phyloP scores from a whole-genome alignment of 192 early-diverging fungal genomes.

The Backusella macrospora region DNA sequence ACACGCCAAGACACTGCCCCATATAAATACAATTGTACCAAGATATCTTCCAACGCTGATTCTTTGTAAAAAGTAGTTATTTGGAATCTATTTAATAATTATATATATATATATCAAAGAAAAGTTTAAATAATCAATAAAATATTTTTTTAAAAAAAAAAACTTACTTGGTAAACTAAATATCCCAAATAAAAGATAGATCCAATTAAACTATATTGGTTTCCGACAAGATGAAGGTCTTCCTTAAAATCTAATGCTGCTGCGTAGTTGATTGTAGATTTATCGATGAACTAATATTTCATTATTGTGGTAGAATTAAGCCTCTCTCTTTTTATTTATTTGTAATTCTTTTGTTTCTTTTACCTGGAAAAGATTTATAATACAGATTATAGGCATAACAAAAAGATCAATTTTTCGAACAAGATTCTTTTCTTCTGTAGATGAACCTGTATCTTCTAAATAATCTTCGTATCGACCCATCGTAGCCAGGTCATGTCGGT shows the following conservation, averaged over 20 bases:
- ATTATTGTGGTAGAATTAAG: not conserved
- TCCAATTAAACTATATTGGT: slow-evolving; percentile 30
- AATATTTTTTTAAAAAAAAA: not conserved
- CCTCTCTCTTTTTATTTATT: not conserved
- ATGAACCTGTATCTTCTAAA: not conserved
- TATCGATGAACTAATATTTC: slow-evolving; percentile 31
- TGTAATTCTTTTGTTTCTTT: not conserved
- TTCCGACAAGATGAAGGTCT: slow-evolving; percentile 26
- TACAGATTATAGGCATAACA: slow-evolving; percentile 33
- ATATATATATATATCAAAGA: too few relatives aligned
- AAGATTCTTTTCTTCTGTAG: slow-evolving; percentile 22
- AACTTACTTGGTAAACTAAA: slow-evolving; percentile 27
- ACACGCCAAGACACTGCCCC: slow-evolving; percentile 26
- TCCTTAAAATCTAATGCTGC: slow-evolving; percentile 24
- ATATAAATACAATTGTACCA: slow-evolving; percentile 29
- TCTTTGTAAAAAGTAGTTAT: slow-evolving; percentile 37
- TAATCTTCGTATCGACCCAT: slow-evolving; percentile 14
- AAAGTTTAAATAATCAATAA: not conserved
- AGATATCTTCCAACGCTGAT: slow-evolving; percentile 23
- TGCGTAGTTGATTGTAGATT: slow-evolving; percentile 35
- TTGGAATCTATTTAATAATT: slow-evolving; percentile 28
- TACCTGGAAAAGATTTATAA: slow-evolving; percentile 38
- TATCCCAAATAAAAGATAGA: slow-evolving; percentile 41
- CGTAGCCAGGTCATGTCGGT: not conserved
- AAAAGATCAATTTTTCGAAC: slow-evolving; percentile 32